A percentile compares a stretch with the other conserved stretches of the same genome.
Conservation (phyloP, 495 filamentous ascomycete genomes). For the Aspergillus saccharolyticus region DNA sequence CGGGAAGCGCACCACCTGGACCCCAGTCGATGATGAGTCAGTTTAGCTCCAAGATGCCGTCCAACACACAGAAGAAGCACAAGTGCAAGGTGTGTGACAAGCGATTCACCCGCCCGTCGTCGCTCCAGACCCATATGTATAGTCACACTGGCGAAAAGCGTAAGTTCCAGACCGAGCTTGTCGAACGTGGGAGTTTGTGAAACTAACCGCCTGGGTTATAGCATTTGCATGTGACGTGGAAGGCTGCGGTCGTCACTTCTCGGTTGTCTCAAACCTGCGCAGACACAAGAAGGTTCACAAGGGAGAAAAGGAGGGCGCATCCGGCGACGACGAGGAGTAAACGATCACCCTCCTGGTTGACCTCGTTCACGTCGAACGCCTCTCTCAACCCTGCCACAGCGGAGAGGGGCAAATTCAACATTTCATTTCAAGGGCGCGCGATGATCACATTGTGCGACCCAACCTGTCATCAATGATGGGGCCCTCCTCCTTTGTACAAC, state of each 20-base stretch:
- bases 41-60: constrained; percentile 95
- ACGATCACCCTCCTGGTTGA: not conserved
- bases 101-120: constrained; percentile 94
- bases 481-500: constrained; percentile 40
- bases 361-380: constrained; percentile 8
- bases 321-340: constrained; percentile 45
- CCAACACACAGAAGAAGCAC: constrained; percentile 98
- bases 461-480: constrained; percentile 14
- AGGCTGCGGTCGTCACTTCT: constrained; percentile 94
- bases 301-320: constrained; percentile 56
- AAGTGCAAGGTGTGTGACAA: constrained; percentile 99
- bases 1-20: constrained; percentile 64
- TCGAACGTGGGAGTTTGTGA: constrained; percentile 4
- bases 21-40: constrained; percentile 98
- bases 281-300: constrained; percentile 96
- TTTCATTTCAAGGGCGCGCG: constrained; percentile 8
- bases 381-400: constrained; percentile 6
- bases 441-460: constrained; percentile 11
- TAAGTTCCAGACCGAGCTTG: constrained; percentile 48
- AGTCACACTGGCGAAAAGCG: constrained; percentile 99
- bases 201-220: constrained; percentile 42
- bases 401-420: constrained; percentile 1
- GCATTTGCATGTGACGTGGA: constrained; percentile 93
- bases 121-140: constrained; percentile 97
- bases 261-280: constrained; percentile 93